These are phyloP conservation scores for Globisporangium apiculatum DNA, from an alignment of 352 stramenopile species.

Conservation along the genomic window DNA sequence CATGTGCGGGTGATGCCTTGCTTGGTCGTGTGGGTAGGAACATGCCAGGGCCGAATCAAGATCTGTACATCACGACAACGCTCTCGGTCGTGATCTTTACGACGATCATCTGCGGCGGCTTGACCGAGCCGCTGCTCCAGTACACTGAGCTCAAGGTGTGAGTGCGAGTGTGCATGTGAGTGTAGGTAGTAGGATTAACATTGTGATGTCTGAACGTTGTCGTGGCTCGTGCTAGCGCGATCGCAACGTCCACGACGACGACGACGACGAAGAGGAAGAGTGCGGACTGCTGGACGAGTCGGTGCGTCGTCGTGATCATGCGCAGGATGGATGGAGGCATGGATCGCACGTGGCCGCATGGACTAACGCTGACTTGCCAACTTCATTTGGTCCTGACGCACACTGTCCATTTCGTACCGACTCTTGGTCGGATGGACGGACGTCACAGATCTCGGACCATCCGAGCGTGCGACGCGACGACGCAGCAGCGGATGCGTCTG, in stretches of 20 bases:
- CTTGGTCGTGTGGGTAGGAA: conserved; percentile 42
- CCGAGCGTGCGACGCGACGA: too few relatives aligned
- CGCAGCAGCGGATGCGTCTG: not conserved
- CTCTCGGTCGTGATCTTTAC: conserved; percentile 93
- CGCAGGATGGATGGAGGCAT: too few relatives aligned
- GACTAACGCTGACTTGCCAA: too few relatives aligned
- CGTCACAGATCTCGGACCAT: too few relatives aligned
- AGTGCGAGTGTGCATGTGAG: not conserved
- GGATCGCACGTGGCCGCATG: too few relatives aligned
- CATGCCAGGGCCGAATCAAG: conserved; percentile 92
- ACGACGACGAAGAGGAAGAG: conserved; percentile 28
- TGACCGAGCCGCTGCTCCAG: conserved; percentile 87
- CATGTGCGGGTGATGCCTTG: not conserved
- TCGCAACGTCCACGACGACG: not conserved
- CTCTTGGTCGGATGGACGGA: too few relatives aligned
- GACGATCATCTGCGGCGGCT: conserved; percentile 91
- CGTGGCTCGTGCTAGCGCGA: conserved; percentile 11
- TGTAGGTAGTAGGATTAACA: not conserved
- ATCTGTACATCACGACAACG: conserved; percentile 76
- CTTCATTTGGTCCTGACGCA: too few relatives aligned
- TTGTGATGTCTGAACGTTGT: not conserved
- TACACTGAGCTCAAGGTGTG: conserved; percentile 63
- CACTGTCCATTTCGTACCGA: too few relatives aligned
- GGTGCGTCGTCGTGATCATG: too few relatives aligned
- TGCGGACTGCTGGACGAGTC: conserved; percentile 20